A percentile compares a stretch with the other conserved stretches of the same genome.
phyloP scores from a whole-genome alignment of 495 filamentous ascomycete genomes.

The Xylaria acuta region DNA sequence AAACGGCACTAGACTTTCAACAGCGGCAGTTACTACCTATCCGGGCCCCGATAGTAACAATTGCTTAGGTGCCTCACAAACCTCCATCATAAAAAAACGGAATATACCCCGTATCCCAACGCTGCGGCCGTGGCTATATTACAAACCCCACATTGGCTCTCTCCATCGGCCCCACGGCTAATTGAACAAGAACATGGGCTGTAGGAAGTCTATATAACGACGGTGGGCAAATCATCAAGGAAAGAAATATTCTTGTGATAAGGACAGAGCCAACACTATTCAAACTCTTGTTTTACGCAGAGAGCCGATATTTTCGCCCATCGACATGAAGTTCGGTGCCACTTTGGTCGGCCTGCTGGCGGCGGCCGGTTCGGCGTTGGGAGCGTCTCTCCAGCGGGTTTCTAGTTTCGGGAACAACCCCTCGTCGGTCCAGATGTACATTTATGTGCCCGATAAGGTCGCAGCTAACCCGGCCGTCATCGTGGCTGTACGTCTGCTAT shows the following conservation, averaged over 20 bases:
- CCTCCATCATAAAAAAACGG: not conserved
- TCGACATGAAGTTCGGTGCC: slow-evolving; percentile 11
- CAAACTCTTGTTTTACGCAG: not conserved
- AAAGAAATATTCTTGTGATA: not conserved
- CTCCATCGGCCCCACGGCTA: not conserved
- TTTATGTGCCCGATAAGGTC: slow-evolving; percentile 49
- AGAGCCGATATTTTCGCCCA: not conserved
- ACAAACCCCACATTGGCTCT: not conserved
- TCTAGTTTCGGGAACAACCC: slow-evolving; percentile 49
- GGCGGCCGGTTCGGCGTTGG: slow-evolving; percentile 17
- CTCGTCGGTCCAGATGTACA: slow-evolving; percentile 46
- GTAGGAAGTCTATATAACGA: not conserved
- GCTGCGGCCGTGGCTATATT: slow-evolving; percentile 6
- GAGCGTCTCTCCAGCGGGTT: slow-evolving; percentile 46
- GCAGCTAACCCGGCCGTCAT: slow-evolving; percentile 41
- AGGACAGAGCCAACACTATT: not conserved
- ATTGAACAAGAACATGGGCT: not conserved
- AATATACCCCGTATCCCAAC: not conserved
- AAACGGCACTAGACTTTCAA: not conserved
- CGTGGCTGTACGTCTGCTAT: slow-evolving; percentile 25
- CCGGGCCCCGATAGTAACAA: not conserved
- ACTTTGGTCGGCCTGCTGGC: slow-evolving; percentile 5
- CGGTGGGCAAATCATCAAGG: not conserved
- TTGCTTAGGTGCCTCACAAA: not conserved
- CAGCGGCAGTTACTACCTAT: not conserved